Evolutionary conservation across 2,329 filamentous ascomycete genomes (phyloP), one percentile per base, ranked within the genome.

Genomic region (Tricladium varicosporioides): DNA sequence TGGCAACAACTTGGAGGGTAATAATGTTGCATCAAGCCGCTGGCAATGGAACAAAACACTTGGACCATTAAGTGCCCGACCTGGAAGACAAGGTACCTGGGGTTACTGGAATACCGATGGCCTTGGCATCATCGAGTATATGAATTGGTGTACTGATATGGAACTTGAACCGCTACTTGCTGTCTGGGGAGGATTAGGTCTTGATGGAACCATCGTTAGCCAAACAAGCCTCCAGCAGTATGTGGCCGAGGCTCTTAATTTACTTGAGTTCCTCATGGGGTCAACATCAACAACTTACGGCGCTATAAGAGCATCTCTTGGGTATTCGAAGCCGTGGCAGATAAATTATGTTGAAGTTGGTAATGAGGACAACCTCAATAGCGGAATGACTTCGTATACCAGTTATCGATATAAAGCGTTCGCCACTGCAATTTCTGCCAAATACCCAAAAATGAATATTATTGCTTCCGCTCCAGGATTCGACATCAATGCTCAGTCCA

Each of bases 221-320:
- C 71, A 76, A n/a, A 64, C 69, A 5, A 74, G 75, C 8, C 69
- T 82, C 5, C 61, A 74, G 15, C 73, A 73, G 2, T 80, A 75
- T 50, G 70, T 82, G 1, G 68, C 80, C 5, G 75, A 78, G 55
- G 77, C 76, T 1, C 63, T 81, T 27, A 71, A 81, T 60, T 76
- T 81, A 62, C 70, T 83, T 27, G 78, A 82, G 61, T 81, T 81
- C 64, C 65, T 81, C 15, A 72, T 75, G 36, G 78, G 79, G 1
- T 68, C 74, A 48, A 58, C 70, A 0, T 70, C 71, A 13, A 78
- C 76, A 0, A 67, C 68, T 1, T 79, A 74, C 60, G 79, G 80
- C 14, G 73, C 75, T 7, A 65, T 74, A 5, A 75, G 80, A 13
- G 78, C 76, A 5, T 70, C 74, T 1, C 69, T 79, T 19, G 80